Percentiles rank a stretch among this genome's conserved stretches.
These are phyloP conservation scores for Pseudonitzschia delicatissima DNA, from an alignment of 108 stramenopile genomes.

Conservation along the genomic window DNA sequence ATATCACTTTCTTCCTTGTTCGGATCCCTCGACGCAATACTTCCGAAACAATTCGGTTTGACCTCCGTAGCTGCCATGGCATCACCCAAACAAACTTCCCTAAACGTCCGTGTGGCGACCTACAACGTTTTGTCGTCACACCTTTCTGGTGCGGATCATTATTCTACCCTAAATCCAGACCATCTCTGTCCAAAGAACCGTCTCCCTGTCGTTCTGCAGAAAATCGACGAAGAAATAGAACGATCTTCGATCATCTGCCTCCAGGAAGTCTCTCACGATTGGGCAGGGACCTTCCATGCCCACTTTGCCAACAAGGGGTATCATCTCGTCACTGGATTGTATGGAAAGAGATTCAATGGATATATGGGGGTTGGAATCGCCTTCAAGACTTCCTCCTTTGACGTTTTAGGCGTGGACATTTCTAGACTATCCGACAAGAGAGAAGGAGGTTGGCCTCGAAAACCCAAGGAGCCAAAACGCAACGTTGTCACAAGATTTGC, in stretches of 20 bases:
- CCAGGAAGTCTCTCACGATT: slow-evolving; percentile 81
- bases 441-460: slow-evolving; percentile 68
- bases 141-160: slow-evolving; percentile 65
- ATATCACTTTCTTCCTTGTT: no score
- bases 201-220: slow-evolving; percentile 57
- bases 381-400: slow-evolving; percentile 58
- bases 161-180: slow-evolving; percentile 60
- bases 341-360: slow-evolving; percentile 91
- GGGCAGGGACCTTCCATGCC: slow-evolving; percentile 76
- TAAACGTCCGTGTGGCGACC: slow-evolving; percentile 61
- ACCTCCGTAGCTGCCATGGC: neutral
- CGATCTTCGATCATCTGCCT: slow-evolving; percentile 61
- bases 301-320: slow-evolving; percentile 85
- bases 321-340: slow-evolving; percentile 83
- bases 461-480: slow-evolving; percentile 7
- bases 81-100: neutral
- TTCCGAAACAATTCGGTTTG: no score
- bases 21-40: no score
- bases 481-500: no score
- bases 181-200: slow-evolving; percentile 66
- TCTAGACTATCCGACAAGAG: slow-evolving; percentile 28
- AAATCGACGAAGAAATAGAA: slow-evolving; percentile 71
- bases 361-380: slow-evolving; percentile 89
- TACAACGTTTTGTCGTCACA: slow-evolving; percentile 92
- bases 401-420: slow-evolving; percentile 67